Evolutionary conservation across 345 rosid species (phyloP).

Genomic region (Populus euphratica): DNA sequence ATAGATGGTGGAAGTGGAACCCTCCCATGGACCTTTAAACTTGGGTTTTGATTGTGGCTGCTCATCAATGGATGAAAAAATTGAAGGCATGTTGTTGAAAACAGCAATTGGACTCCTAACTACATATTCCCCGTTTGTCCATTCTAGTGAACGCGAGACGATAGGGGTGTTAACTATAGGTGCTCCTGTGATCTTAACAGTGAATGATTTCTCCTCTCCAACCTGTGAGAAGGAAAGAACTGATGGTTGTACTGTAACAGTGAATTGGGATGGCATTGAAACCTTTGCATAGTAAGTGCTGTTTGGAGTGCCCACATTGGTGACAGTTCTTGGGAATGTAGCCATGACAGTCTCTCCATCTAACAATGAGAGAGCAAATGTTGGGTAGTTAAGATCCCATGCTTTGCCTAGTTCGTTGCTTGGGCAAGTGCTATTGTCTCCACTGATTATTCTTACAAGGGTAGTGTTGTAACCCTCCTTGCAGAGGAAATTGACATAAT

Average conservation of each 20-base stretch:
- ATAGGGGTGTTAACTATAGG: constrained; percentile 4
- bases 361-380: too few relatives aligned
- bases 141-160: constrained; percentile 3
- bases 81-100: background rate
- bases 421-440: background rate
- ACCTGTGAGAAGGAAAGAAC: constrained; percentile 3
- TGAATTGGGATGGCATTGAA: too few relatives aligned
- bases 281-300: too few relatives aligned
- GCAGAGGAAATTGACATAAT: constrained; percentile 3
- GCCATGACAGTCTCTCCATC: too few relatives aligned
- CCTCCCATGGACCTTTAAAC: too few relatives aligned
- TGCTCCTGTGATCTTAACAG: constrained; percentile 1
- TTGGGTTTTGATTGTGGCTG: too few relatives aligned
- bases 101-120: constrained; percentile 2
- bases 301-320: too few relatives aligned
- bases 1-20: too few relatives aligned
- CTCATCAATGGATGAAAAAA: too few relatives aligned
- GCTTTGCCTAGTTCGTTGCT: background rate
- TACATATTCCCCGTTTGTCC: constrained; percentile 3
- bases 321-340: too few relatives aligned
- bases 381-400: background rate
- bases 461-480: background rate
- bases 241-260: background rate
- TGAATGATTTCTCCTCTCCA: constrained; percentile 14
- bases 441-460: background rate